Conservation (phyloP, 192 early-diverging fungal genomes). For the Coemansia guatemalensis region DNA sequence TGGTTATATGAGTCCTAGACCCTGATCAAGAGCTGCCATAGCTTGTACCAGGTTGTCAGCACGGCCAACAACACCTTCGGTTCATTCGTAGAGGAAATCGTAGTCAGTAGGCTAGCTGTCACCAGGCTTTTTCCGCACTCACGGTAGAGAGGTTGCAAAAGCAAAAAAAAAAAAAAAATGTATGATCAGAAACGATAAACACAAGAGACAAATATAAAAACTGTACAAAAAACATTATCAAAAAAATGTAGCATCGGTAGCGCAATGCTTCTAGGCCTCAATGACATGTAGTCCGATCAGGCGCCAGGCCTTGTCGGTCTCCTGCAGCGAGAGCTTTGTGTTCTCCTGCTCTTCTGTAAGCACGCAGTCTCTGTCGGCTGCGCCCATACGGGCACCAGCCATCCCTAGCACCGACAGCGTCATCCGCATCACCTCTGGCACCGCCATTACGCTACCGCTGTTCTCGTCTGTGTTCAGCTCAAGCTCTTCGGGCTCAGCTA, state of each 20-base stretch:
- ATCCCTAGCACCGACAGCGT: conserved; percentile 49
- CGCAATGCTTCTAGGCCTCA: conserved; percentile 22
- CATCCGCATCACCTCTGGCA: conserved; percentile 52
- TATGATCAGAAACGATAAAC: not conserved
- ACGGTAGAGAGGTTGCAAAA: not conserved
- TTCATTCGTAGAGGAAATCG: too few species aligned
- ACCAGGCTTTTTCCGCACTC: too few species aligned
- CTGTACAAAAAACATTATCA: not conserved
- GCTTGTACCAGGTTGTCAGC: too few species aligned
- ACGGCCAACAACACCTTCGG: too few species aligned
- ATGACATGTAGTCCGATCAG: conserved; percentile 50
- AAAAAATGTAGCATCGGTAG: not conserved
- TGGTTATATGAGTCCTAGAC: too few species aligned
- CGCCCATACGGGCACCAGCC: conserved; percentile 17
- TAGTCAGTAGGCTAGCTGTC: too few species aligned
- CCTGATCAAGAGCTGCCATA: too few species aligned
- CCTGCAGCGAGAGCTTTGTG: conserved; percentile 36
- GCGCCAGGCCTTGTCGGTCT: conserved; percentile 46
- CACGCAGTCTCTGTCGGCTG: conserved; percentile 26
- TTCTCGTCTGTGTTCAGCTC: conserved; percentile 47
- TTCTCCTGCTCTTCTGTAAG: conserved; percentile 42
- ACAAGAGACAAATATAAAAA: conserved; percentile 3
- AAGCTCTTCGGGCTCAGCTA: conserved; percentile 41
- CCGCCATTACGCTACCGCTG: conserved; percentile 47
- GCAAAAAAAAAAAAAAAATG: conserved; percentile 2